Base-by-base conservation (phyloP, 768 basidiomycete genomes). In the Crucibulum laeve region DNA sequence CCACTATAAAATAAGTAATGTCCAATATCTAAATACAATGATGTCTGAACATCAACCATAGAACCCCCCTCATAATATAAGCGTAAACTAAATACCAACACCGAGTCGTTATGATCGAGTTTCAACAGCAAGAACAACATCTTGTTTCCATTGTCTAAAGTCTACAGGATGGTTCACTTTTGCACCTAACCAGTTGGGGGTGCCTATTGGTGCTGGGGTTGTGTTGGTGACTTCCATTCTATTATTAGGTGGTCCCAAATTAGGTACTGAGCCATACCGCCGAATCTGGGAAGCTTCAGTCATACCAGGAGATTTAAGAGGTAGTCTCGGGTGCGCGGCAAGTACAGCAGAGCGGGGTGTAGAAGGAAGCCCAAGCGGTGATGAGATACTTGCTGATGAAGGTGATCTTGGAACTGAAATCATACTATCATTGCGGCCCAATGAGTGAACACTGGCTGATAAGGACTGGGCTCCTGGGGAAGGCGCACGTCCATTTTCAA, bases 361-460 rank as follows among this genome's bases (percentile, higher is more conserved):
- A 13, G 53, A 38, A 10, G 60, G 58, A 33, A 62, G 43, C 11
- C 51, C 50, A 14, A 47, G 28, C 41, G 53, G 51, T 7, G 45
- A 53, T 21, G 37, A n/a, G n/a, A n/a, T 42, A 17, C 43, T 44
- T 15, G 51, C 42, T 13, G 53, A 56, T 14, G 59, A 58, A 17
- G 59, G 58, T 10, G 56, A 49, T 13, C 60, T 49, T 5, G 63
- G 61, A 3, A 57, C 53, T n/a, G 51, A n/a, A 54, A 26, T 32
- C 11, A 25, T 11, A 14, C 13, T 32, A 15, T 15, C 19, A 34
- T 37, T 28, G n/a, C 30, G 40, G 7, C 18, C 35, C 18, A 32
- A 23, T 32, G 40, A 21, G 22, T 49, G 47, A 18, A 51, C 19
- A 25, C 52, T 53, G 13, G 49, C 47, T 26, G 45, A 23, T 45